These are phyloP conservation scores for Stachybotrys elegans DNA, from an alignment of 2,329 filamentous ascomycete species.

Conservation along the genomic window DNA sequence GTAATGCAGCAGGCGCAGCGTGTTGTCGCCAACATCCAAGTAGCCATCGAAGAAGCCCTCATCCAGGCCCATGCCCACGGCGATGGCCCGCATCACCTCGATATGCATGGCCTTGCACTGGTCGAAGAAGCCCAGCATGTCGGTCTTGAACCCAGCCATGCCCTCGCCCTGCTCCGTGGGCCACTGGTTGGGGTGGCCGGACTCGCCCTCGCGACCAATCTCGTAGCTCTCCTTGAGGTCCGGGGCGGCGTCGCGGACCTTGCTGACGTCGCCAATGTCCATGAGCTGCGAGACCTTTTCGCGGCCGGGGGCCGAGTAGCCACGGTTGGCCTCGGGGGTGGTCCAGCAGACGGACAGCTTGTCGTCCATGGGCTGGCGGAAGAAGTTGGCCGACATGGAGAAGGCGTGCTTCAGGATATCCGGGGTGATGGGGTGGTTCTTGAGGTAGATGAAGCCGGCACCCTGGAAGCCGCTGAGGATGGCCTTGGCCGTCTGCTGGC, in stretches of 20 bases:
- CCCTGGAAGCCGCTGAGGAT: conserved; percentile 78
- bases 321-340: conserved; percentile 66
- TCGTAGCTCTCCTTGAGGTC: conserved; percentile 64
- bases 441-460: conserved; percentile 85
- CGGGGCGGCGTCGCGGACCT: conserved; percentile 51
- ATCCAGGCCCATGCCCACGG: conserved; percentile 70
- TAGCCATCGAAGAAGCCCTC: conserved; percentile 71
- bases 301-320: conserved; percentile 63
- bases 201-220: conserved; percentile 56
- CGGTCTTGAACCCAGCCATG: conserved; percentile 54
- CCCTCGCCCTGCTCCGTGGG: conserved; percentile 40
- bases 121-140: conserved; percentile 72
- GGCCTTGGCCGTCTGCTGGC: conserved; percentile 60
- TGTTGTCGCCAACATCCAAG: conserved; percentile 66
- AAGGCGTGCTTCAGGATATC: conserved; percentile 59
- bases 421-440: conserved; percentile 67
- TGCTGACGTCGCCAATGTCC: conserved; percentile 51
- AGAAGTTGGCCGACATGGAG: conserved; percentile 64
- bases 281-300: conserved; percentile 63
- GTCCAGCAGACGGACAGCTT: conserved; percentile 69
- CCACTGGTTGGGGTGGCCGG: conserved; percentile 72
- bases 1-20: conserved; percentile 71
- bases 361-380: conserved; percentile 53
- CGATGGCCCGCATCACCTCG: conserved; percentile 79
- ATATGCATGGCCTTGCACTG: conserved; percentile 69